Percentiles rank a stretch among this genome's conserved stretches.
Conservation (phyloP, 2,329 filamentous ascomycete genomes). For the Sphaerulina musiva region DNA sequence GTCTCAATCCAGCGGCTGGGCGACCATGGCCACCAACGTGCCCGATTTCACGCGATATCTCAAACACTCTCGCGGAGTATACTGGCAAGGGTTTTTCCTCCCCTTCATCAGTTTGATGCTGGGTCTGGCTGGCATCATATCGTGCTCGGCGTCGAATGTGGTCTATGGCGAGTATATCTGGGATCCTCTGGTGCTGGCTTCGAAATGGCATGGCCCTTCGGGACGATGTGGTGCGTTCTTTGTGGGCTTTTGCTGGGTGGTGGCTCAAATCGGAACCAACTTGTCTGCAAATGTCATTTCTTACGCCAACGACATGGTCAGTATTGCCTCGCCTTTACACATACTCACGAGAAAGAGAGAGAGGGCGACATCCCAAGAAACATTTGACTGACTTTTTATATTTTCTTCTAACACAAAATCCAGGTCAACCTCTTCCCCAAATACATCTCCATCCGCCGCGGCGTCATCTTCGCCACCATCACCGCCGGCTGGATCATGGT, state of each 20-base stretch:
- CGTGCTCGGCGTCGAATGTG: conserved; percentile 50
- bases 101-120: conserved; percentile 44
- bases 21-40: conserved; percentile 35
- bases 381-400: background rate
- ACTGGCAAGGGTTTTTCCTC: conserved; percentile 38
- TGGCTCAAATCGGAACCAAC: conserved; percentile 48
- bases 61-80: conserved; percentile 28
- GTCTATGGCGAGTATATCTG: conserved; percentile 46
- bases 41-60: conserved; percentile 36
- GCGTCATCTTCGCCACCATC: conserved; percentile 43
- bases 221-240: conserved; percentile 33
- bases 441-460: conserved; percentile 42
- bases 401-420: background rate
- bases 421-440: conserved; percentile 43
- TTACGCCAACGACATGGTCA: conserved; percentile 47
- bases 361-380: too few relatives aligned
- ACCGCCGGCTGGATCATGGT: conserved; percentile 50
- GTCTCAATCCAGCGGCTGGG: conserved; percentile 29
- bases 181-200: conserved; percentile 34
- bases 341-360: too few relatives aligned
- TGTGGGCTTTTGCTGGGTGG: conserved; percentile 43
- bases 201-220: conserved; percentile 30
- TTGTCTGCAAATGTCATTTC: conserved; percentile 50
- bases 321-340: background rate
- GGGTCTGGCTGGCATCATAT: conserved; percentile 51